Conservation (phyloP, 2,329 filamentous ascomycete species). For the Aspergillus persii region DNA sequence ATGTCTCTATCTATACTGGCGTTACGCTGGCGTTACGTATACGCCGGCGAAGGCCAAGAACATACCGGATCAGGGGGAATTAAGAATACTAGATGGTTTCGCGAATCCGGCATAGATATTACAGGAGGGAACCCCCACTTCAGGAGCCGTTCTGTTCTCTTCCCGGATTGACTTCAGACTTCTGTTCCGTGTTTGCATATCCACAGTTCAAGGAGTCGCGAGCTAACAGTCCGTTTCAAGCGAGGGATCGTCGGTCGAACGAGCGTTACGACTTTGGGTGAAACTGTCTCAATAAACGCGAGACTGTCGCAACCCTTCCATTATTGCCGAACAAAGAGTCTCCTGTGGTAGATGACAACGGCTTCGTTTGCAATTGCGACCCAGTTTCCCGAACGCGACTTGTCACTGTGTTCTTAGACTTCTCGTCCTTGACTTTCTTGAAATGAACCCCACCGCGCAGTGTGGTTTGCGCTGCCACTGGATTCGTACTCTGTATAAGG, state of each 20-base stretch:
- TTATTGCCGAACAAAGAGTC: background rate
- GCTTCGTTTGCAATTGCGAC: background rate
- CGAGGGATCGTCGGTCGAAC: background rate
- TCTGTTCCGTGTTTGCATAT: background rate
- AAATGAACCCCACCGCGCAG: background rate
- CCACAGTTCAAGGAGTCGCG: background rate
- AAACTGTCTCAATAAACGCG: background rate
- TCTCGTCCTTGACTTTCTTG: background rate
- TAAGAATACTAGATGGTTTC: background rate
- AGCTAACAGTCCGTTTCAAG: background rate
- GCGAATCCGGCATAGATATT: background rate
- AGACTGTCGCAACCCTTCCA: background rate
- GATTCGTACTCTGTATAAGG: background rate
- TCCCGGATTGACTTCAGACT: background rate
- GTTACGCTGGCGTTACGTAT: background rate
- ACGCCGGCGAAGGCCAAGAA: background rate
- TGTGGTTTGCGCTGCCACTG: background rate
- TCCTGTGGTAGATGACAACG: background rate
- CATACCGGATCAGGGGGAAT: background rate
- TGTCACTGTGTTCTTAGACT: background rate
- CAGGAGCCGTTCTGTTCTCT: background rate
- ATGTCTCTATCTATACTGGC: too few species aligned
- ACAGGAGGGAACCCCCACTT: background rate
- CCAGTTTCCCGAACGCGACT: background rate
- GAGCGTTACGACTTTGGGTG: background rate